Percentiles rank a stretch among this genome's conserved stretches.
phyloP scores from a whole-genome alignment of 2,329 filamentous ascomycete species.

The Epichloe festucae region DNA sequence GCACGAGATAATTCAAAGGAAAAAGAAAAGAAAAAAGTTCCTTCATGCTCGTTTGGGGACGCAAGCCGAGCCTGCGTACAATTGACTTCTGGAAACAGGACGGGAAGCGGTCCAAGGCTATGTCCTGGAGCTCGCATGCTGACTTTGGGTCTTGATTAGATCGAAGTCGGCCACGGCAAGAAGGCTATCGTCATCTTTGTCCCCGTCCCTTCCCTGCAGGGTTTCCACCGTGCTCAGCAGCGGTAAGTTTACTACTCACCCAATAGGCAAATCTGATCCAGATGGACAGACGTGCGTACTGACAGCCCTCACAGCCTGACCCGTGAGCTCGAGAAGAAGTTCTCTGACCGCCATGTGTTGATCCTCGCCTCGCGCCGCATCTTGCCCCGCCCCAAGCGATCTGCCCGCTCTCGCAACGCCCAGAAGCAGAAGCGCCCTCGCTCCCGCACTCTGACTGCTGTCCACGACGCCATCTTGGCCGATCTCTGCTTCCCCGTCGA shows the following conservation, averaged over 20 bases:
- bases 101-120: constrained; percentile 64
- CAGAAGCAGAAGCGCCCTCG: constrained; percentile 98
- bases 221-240: constrained; percentile 99
- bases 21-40: constrained; percentile 4
- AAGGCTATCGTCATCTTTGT: constrained; percentile 99
- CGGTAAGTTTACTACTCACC: constrained; percentile 52
- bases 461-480: constrained; percentile 95
- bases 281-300: neutral
- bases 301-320: constrained; percentile 60
- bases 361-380: constrained; percentile 99
- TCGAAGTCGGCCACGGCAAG: constrained; percentile 99
- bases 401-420: constrained; percentile 86
- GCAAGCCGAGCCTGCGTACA: constrained; percentile 22
- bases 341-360: constrained; percentile 99
- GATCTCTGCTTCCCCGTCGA: constrained; percentile 99
- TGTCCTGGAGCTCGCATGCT: constrained; percentile 65
- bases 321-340: constrained; percentile 99
- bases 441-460: constrained; percentile 92
- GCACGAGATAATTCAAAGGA: constrained; percentile 3
- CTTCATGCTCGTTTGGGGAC: constrained; percentile 10
- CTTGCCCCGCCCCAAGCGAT: constrained; percentile 95
- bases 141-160: constrained; percentile 63
- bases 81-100: constrained; percentile 49
- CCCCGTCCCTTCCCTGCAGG: constrained; percentile 93
- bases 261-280: neutral